Evolutionary conservation across 371 early-diverging fungal genomes (phyloP).

Genomic region (Apophysomyces sp.): DNA sequence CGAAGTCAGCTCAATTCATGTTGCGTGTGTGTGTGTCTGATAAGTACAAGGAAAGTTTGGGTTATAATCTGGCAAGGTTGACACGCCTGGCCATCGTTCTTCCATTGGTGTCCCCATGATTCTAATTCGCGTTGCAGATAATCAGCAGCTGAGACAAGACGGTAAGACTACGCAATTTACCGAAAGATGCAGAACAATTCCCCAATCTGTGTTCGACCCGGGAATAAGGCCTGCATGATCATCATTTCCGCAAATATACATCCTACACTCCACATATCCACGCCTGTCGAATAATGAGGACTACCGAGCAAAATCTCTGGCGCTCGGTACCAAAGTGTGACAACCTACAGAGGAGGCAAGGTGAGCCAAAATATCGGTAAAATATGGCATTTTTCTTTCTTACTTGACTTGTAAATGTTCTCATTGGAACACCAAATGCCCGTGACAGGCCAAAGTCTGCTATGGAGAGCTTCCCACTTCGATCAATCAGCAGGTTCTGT

Average conservation of each 20-base stretch:
- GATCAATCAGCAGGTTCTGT: slow-evolving; percentile 93
- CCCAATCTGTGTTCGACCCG: slow-evolving; percentile 96
- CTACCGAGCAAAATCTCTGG: slow-evolving; percentile 73
- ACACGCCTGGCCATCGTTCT: slow-evolving; percentile 83
- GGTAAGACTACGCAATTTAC: background rate
- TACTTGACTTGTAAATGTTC: slow-evolving; percentile 94
- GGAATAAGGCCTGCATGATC: slow-evolving; percentile 83
- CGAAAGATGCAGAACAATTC: slow-evolving; percentile 94
- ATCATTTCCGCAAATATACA: slow-evolving; percentile 95
- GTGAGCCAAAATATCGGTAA: background rate
- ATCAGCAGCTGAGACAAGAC: background rate
- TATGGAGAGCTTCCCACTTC: slow-evolving; percentile 81
- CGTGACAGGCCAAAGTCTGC: slow-evolving; percentile 97
- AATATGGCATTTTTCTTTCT: background rate
- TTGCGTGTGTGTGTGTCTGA: background rate
- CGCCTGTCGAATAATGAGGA: slow-evolving; percentile 69
- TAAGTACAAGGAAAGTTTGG: slow-evolving; percentile 46
- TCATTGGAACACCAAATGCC: slow-evolving; percentile 85
- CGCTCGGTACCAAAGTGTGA: slow-evolving; percentile 94
- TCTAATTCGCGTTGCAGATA: background rate
- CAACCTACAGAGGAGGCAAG: slow-evolving; percentile 56
- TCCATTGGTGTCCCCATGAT: slow-evolving; percentile 92
- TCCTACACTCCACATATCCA: slow-evolving; percentile 84
- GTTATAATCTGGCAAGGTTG: slow-evolving; percentile 82
- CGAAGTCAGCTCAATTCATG: background rate